Base-by-base conservation (phyloP, 352 stramenopile species). In the Globisporangium megalacanthum region DNA sequence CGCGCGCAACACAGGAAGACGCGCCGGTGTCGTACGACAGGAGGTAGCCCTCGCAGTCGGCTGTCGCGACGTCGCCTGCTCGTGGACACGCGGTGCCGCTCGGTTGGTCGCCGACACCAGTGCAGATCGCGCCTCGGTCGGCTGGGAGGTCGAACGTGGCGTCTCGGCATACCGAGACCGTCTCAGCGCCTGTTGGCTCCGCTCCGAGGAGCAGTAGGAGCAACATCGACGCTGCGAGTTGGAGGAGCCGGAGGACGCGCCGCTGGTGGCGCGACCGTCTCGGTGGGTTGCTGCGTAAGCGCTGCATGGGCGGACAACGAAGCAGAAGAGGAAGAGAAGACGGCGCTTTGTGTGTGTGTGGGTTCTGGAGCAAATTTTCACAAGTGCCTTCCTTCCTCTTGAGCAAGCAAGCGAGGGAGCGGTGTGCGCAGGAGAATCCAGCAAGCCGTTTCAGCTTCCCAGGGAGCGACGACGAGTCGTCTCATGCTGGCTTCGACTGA, bases 121-220 rank as follows among this genome's bases (percentile, higher is more conserved):
- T 35, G 49, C 64, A 70, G 37, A 59, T 36, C 36, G 19, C 51
- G 19, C 44, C 17, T 29, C 19, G 57, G 10, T 33, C 41, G n/a
- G 19, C 36, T 17, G 37, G n/a, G 19, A 70, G 35, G 7, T 42
- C 33, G 35, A 65, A 69, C 19, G 62, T 69, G 4, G 62, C 62
- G 36, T 69, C 62, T 8, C 58, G 42, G 29, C 62, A 69, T 33
- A 69, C 58, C 14, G 57, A 66, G 11, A 69, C 62, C 8, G 37
- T 17, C 10, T 13, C n/a, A 11, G n/a, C 36, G n/a, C 22, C 13
- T 5, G 39, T 13, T 48, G 39, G 33, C 6, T 11, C 50, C 25
- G 35, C 35, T 39, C 35, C 10, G 35, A 45, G 6, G 20, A 48
- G 20, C 19, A 54, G 20, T 20, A 49, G 36, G 36, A 54, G 19